Evolutionary conservation across 2,329 filamentous ascomycete species (phyloP), one percentile per base, ranked within the genome.

Genomic region (Fusarium dlaminii): DNA sequence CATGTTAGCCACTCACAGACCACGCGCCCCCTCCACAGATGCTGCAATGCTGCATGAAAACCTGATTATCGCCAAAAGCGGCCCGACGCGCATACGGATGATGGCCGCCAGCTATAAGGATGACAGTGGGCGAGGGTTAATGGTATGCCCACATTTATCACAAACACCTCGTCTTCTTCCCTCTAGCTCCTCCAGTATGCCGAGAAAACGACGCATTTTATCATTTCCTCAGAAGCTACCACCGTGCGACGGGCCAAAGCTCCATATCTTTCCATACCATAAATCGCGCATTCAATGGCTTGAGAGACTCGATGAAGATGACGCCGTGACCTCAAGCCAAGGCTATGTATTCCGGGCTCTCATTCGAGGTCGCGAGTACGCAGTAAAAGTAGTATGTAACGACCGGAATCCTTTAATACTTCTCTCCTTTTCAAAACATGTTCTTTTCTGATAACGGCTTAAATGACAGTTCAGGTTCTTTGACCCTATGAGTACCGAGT

Each of bases 211-310:
- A 22, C 14, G 18, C n/a, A 22, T 43, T 20, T 22, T 11, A 8
- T 37, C 66, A 24, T 54, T 48, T 30, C 37, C 54, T 40, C 55
- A 49, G 40, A 39, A 65, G 51, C 56, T 76, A 22, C 74, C 74
- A 7, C 66, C 54, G 11, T 77, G 73, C 36, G 32, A 64, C 6
- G 75, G 73, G 8, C 75, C 73, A n/a, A 71, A 75, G 22, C 67
- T 77, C 7, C 6, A 39, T 6, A 9, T 45, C 18, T 76, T 77
- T 55, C 59, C 51, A 24, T 15, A 76, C 40, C 69, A 75, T 32
- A 49, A 54, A n/a, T 72, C 67, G 1, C 59, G n/a, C 2, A 77
- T 77, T 36, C 36, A 72, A 56, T 77, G 75, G 75, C 36, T 74
- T 13, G 73, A 73, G 48, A 73, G 73, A 48, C 49, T 76, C 29